Evolutionary conservation across 495 filamentous ascomycete genomes (phyloP).

Genomic region (Xylona heveae): DNA sequence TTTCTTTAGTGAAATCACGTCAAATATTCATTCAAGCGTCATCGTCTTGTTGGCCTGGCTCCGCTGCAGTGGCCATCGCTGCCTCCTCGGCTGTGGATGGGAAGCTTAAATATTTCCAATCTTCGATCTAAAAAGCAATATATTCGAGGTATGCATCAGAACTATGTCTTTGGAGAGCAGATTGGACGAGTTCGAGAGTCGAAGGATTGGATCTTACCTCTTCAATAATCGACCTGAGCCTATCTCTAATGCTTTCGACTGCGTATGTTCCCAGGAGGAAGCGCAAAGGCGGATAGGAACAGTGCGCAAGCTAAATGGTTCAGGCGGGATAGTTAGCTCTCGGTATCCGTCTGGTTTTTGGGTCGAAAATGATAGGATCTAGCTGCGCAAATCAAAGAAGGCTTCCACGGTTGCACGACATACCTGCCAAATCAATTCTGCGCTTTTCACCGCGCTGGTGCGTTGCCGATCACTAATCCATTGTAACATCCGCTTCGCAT

Average conservation of each 20-base stretch:
- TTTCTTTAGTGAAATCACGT: too few species aligned
- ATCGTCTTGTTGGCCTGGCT: too few species aligned
- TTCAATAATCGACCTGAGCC: constrained; percentile 74
- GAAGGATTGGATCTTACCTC: constrained; percentile 23
- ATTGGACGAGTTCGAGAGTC: background rate
- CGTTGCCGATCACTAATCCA: constrained; percentile 88
- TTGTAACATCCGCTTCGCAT: constrained; percentile 84
- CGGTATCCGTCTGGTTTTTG: too few species aligned
- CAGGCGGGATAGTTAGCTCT: too few species aligned
- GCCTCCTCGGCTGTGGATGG: too few species aligned
- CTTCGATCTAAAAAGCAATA: constrained; percentile 1
- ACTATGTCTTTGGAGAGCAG: background rate
- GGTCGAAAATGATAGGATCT: too few species aligned
- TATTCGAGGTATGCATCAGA: constrained; percentile 1
- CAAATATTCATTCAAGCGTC: too few species aligned
- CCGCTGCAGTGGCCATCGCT: too few species aligned
- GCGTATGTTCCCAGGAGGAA: constrained; percentile 80
- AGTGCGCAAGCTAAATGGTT: constrained; percentile 49
- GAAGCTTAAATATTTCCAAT: constrained; percentile 4
- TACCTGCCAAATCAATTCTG: constrained; percentile 81
- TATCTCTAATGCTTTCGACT: constrained; percentile 82
- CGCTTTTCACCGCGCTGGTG: constrained; percentile 77
- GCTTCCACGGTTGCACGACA: background rate
- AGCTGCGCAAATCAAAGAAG: too few species aligned
- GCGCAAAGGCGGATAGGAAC: constrained; percentile 68